Conservation (phyloP, 106 monocot genomes). For the Apostasia shenzhenica region DNA sequence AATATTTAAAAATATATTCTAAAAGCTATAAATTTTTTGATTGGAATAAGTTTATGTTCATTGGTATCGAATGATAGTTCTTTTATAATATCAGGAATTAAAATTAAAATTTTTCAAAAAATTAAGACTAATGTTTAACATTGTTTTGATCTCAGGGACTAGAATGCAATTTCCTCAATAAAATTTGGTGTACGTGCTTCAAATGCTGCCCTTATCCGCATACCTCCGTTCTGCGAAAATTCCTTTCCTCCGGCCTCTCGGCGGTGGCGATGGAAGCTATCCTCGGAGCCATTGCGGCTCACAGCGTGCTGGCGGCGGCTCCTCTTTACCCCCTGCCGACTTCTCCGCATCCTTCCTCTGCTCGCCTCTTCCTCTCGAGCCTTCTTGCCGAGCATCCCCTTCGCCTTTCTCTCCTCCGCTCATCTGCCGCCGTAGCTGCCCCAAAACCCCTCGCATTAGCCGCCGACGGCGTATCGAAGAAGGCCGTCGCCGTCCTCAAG, state of each 20-base stretch:
- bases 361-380: slow-evolving; percentile 29
- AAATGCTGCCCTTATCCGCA: not conserved
- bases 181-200: too few species aligned
- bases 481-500: slow-evolving; percentile 84
- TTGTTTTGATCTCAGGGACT: too few species aligned
- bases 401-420: not conserved
- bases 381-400: slow-evolving; percentile 10
- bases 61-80: too few species aligned
- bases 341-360: slow-evolving; percentile 4
- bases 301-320: slow-evolving; percentile 20
- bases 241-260: not conserved
- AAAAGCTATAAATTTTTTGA: too few species aligned
- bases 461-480: slow-evolving; percentile 45
- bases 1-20: too few species aligned
- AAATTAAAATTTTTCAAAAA: too few species aligned
- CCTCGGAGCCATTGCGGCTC: slow-evolving; percentile 46
- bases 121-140: too few species aligned
- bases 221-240: not conserved
- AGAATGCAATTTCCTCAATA: too few species aligned
- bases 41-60: too few species aligned
- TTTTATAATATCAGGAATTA: too few species aligned
- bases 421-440: not conserved
- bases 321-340: not conserved
- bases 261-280: slow-evolving; percentile 26
- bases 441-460: slow-evolving; percentile 14